Percentiles rank a stretch among this genome's conserved stretches.
Conservation (phyloP, 2,329 filamentous ascomycete genomes). For the Ophiognomonia clavigignenti-juglandacearum region DNA sequence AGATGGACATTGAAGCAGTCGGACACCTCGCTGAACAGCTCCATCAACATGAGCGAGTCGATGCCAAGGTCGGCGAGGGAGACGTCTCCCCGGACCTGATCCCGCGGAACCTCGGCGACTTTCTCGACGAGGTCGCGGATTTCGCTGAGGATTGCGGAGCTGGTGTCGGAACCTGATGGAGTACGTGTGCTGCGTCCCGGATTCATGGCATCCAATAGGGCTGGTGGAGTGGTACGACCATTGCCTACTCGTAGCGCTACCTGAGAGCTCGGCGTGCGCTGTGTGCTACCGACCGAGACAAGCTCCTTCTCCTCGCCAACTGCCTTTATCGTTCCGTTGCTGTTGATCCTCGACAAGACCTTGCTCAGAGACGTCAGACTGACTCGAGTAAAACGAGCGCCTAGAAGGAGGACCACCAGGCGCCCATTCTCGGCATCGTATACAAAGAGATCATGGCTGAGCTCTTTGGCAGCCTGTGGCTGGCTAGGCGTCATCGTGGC, state of each 20-base stretch:
- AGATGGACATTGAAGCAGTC: too few relatives aligned
- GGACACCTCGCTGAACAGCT: slow-evolving; percentile 25
- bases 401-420: slow-evolving; percentile 17
- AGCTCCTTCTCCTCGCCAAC: background rate
- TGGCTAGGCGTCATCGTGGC: too few relatives aligned
- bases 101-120: slow-evolving; percentile 1
- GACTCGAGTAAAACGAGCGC: slow-evolving; percentile 19
- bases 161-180: slow-evolving; percentile 33
- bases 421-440: slow-evolving; percentile 11
- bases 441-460: too few relatives aligned
- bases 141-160: slow-evolving; percentile 28
- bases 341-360: slow-evolving; percentile 9
- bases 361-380: slow-evolving; percentile 17
- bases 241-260: too few relatives aligned
- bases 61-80: slow-evolving; percentile 26
- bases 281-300: background rate
- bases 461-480: too few relatives aligned
- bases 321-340: background rate
- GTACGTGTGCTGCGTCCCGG: background rate
- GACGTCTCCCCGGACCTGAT: slow-evolving; percentile 17
- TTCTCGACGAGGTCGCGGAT: slow-evolving; percentile 19
- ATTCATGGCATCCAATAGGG: background rate
- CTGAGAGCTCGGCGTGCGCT: background rate
- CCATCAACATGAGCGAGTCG: slow-evolving; percentile 28
- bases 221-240: background rate